Conservation (phyloP, 495 filamentous ascomycete species). For the Chaetomium cochliodes region DNA sequence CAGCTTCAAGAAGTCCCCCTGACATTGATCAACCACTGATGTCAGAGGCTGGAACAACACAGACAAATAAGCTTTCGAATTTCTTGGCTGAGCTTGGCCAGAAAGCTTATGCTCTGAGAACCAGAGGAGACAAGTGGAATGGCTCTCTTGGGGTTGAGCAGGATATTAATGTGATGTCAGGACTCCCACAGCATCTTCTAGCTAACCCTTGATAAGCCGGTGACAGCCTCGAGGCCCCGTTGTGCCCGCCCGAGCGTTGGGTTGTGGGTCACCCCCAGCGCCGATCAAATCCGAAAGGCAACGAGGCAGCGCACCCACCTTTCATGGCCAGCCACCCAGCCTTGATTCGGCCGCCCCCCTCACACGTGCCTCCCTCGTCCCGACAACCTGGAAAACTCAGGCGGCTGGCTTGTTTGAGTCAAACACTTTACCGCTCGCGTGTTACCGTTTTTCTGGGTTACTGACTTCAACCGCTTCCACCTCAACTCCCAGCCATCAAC, state of each 20-base stretch:
- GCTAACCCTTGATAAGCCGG: neutral
- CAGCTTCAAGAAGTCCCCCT: no score
- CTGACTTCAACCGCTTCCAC: no score
- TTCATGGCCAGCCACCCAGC: no score
- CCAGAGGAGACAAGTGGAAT: neutral
- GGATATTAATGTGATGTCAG: neutral
- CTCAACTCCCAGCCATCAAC: no score
- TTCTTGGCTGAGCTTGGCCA: neutral
- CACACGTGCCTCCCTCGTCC: neutral
- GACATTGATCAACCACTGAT: neutral
- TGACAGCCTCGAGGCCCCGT: neutral
- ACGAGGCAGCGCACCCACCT: neutral
- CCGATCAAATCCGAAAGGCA: neutral
- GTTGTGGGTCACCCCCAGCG: constrained; percentile 4
- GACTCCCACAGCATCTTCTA: neutral
- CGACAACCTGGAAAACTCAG: no score
- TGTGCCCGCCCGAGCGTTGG: no score
- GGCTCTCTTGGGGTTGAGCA: neutral
- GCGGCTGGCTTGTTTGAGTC: no score
- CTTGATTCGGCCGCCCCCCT: constrained; percentile 5
- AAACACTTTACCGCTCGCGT: no score
- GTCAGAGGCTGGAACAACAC: neutral
- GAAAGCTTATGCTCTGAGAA: neutral
- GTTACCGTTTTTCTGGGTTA: no score
- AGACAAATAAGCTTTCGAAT: neutral